Base-by-base conservation (phyloP, 129 eudicot genomes). In the Lonicera japonica region DNA sequence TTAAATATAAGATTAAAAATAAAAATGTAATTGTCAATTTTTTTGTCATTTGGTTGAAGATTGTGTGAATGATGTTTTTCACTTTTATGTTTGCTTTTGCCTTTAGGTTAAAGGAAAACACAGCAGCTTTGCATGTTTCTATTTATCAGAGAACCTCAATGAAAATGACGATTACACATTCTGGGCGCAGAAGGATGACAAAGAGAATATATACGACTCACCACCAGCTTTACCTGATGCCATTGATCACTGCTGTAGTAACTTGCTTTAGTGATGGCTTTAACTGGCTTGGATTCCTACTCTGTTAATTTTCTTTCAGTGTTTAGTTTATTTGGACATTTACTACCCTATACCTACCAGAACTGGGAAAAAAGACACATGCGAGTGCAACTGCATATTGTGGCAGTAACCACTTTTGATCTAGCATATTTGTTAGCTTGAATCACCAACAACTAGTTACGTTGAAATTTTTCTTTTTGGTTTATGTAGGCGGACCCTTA, bases 41-140 rank as follows among this genome's bases (percentile, higher is more conserved):
- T 69, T 17, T 45, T 46, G 73, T 61, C 63, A 14, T 60, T 23
- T 66, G 16, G 50, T 43, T 43, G 9, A 24, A 15, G 43, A 11
- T 20, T 21, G 48, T 21, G 54, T 25, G 23, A 19, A 60, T 72
- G 68, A 66, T 59, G 8, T 59, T 60, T 60, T 60, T 66, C 53
- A 51, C 41, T 61, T 69, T 21, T 15, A 63, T 57, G 54, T 63
- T 60, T 76, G 60, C 21, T 56, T n/a, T n/a, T n/a, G n/a, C n/a
- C n/a, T n/a, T 60, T 78, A 94, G 99, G 86, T 94, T 59, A 92
- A 88, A 85, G 87, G 85, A 68, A 88, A 82, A 43, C 86, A 80
- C 63, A 67, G 81, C 54, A 71, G 64, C 51, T 62, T 71, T 25
- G 79, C 83, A 59, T 85, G 77, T 74, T 94, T 80, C 69, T 94